Percentiles rank a stretch among this genome's conserved stretches.
phyloP scores from a whole-genome alignment of 2,329 filamentous ascomycete species.

The Bertia moriformis region DNA sequence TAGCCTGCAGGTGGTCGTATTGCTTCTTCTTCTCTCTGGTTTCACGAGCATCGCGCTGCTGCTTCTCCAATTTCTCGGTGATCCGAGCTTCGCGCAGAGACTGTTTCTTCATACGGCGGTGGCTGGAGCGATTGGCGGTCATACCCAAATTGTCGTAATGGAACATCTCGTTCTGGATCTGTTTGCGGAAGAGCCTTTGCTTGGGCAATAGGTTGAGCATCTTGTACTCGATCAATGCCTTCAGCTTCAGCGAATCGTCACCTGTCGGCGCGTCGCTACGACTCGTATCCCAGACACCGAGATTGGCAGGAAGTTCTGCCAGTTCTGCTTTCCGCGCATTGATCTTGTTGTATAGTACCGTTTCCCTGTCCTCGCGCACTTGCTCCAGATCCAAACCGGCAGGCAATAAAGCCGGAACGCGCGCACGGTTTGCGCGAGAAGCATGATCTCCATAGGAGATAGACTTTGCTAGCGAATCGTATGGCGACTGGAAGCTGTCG shows the following conservation, averaged over 20 bases:
- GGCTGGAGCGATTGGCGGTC: conserved; percentile 83
- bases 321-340: conserved; percentile 55
- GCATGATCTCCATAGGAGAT: conserved; percentile 74
- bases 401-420: conserved; percentile 79
- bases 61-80: conserved; percentile 97
- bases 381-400: conserved; percentile 78
- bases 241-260: conserved; percentile 73
- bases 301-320: conserved; percentile 49
- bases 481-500: neutral
- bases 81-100: conserved; percentile 87
- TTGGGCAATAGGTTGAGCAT: conserved; percentile 75
- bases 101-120: conserved; percentile 94
- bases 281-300: conserved; percentile 73
- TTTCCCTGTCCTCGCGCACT: conserved; percentile 72
- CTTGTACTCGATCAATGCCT: conserved; percentile 91
- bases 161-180: conserved; percentile 81
- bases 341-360: conserved; percentile 80
- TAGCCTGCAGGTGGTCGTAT: conserved; percentile 74
- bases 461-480: conserved; percentile 15
- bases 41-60: conserved; percentile 90
- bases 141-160: conserved; percentile 92
- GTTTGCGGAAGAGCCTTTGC: conserved; percentile 72
- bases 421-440: conserved; percentile 59
- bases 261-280: conserved; percentile 45
- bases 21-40: conserved; percentile 97